Percentiles rank a stretch among this genome's conserved stretches.
Conservation (phyloP, 164 flowering plant species). For the Macadamia tetraphylla region DNA sequence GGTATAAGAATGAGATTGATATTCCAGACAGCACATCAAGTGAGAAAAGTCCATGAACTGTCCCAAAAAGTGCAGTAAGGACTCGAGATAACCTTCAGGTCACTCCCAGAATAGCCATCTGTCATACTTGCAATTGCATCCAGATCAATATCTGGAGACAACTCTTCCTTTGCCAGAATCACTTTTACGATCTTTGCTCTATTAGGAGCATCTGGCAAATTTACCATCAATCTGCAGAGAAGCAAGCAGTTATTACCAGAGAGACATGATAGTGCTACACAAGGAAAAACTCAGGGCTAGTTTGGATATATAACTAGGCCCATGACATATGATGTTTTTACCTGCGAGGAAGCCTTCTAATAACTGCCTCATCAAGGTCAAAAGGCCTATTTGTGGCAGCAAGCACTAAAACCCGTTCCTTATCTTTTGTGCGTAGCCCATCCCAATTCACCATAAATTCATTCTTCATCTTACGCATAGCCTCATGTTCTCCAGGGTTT, state of each 20-base stretch:
- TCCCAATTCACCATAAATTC: slow-evolving; percentile 99
- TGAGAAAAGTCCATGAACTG: background rate
- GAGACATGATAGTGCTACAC: background rate
- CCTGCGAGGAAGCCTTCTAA: slow-evolving; percentile 89
- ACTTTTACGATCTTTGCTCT: slow-evolving; percentile 82
- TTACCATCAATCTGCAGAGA: slow-evolving; percentile 76
- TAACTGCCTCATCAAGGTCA: slow-evolving; percentile 96
- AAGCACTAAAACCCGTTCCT: slow-evolving; percentile 83
- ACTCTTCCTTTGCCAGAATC: slow-evolving; percentile 81
- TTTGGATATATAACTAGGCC: background rate
- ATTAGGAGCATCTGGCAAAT: slow-evolving; percentile 85
- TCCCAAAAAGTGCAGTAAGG: slow-evolving; percentile 1
- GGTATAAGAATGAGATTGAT: slow-evolving; percentile 2
- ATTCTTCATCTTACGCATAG: slow-evolving; percentile 98
- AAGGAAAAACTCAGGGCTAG: background rate
- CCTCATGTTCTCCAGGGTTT: slow-evolving; percentile 94
- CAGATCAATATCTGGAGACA: slow-evolving; percentile 69
- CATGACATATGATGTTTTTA: slow-evolving; percentile 18
- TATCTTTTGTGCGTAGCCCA: slow-evolving; percentile 87
- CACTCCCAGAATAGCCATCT: slow-evolving; percentile 94
- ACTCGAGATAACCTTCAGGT: slow-evolving; percentile 58
- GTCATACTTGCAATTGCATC: slow-evolving; percentile 82
- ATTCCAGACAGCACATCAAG: background rate
- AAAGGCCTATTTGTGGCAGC: slow-evolving; percentile 97
- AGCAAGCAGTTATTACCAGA: slow-evolving; percentile 7